Conservation (phyloP, 371 early-diverging fungal genomes). For the Lichtheimia hyalospora region DNA sequence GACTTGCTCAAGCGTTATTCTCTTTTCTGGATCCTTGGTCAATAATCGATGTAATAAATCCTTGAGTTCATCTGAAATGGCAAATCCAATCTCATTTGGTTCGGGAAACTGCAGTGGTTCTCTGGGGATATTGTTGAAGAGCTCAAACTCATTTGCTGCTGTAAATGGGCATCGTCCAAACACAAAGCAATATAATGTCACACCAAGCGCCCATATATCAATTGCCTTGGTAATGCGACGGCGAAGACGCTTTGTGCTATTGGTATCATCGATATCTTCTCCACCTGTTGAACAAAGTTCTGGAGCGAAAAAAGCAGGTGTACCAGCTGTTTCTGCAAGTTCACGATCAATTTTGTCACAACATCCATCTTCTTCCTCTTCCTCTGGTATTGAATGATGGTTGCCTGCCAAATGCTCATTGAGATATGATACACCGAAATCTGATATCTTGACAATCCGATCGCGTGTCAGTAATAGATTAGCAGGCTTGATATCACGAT, state of each 20-base stretch:
- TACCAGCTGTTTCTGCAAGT: constrained; percentile 94
- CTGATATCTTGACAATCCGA: constrained; percentile 87
- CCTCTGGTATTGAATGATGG: constrained; percentile 9
- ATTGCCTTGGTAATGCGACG: constrained; percentile 82
- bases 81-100: constrained; percentile 23
- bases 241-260: constrained; percentile 9
- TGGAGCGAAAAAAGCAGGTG: constrained; percentile 98
- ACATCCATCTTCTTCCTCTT: constrained; percentile 19
- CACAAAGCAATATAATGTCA: constrained; percentile 95
- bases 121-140: constrained; percentile 87
- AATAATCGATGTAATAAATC: constrained; percentile 75
- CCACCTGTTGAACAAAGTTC: constrained; percentile 83
- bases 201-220: constrained; percentile 99
- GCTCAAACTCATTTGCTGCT: constrained; percentile 94
- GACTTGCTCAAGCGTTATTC: constrained; percentile 84
- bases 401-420: constrained; percentile 45
- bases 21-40: constrained; percentile 82
- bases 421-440: constrained; percentile 91
- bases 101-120: constrained; percentile 50
- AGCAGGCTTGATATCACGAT: constrained; percentile 96
- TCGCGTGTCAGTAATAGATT: constrained; percentile 79
- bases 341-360: constrained; percentile 61
- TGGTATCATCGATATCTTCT: neutral
- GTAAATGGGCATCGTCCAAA: constrained; percentile 97
- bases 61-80: constrained; percentile 30